Percentiles rank a stretch among this genome's conserved stretches.
Evolutionary conservation across 2,329 filamentous ascomycete species (phyloP).

Genomic region (Calonectria leucothoes): DNA sequence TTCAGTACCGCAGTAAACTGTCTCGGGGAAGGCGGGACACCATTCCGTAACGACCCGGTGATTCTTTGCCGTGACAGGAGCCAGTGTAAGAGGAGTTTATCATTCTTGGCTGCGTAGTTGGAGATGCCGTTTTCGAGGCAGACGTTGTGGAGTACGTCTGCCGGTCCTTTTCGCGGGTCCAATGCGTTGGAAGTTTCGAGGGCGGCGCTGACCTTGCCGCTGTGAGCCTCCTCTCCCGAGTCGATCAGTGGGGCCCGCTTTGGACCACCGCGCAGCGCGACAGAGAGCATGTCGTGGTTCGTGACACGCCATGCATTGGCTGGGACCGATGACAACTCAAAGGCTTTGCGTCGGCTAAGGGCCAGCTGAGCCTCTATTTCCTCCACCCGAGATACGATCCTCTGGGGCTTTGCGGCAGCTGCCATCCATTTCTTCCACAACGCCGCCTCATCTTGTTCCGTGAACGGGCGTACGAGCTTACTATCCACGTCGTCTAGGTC

Average conservation of each 20-base stretch:
- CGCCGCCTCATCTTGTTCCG: slow-evolving; percentile 49
- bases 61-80: slow-evolving; percentile 44
- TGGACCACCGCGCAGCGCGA: slow-evolving; percentile 47
- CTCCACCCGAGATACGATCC: slow-evolving; percentile 41
- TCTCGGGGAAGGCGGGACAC: not conserved
- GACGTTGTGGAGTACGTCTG: slow-evolving; percentile 31
- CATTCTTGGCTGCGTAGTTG: slow-evolving; percentile 33
- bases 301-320: slow-evolving; percentile 52
- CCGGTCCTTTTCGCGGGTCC: slow-evolving; percentile 5
- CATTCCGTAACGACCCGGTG: not conserved
- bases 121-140: slow-evolving; percentile 37
- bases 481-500: slow-evolving; percentile 64
- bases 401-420: slow-evolving; percentile 33
- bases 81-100: slow-evolving; percentile 51
- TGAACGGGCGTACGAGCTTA: slow-evolving; percentile 55
- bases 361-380: slow-evolving; percentile 45
- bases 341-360: slow-evolving; percentile 40
- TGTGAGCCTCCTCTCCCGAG: slow-evolving; percentile 20
- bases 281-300: slow-evolving; percentile 57
- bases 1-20: slow-evolving; percentile 36
- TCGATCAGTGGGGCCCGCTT: slow-evolving; percentile 24
- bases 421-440: slow-evolving; percentile 45
- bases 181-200: slow-evolving; percentile 15
- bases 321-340: slow-evolving; percentile 38
- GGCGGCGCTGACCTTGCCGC: slow-evolving; percentile 14